Evolutionary conservation across 1,284 basidiomycete species (phyloP).

Genomic region (Tetrapyrgos nigripes): DNA sequence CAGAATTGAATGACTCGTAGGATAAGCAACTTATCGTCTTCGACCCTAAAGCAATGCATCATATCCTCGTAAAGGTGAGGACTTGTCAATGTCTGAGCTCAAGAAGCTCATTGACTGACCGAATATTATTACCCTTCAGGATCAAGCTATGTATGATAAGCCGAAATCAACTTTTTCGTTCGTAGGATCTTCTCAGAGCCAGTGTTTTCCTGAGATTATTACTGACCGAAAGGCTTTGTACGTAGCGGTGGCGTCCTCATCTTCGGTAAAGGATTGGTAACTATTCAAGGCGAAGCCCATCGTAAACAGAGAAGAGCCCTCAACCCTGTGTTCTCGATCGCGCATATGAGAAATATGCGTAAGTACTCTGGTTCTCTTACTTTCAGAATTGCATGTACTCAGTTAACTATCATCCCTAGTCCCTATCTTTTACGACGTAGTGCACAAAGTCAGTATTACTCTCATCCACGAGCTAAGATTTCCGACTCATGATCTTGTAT

Average conservation of each 20-base stretch:
- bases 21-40: conserved; percentile 32
- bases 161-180: neutral
- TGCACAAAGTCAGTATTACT: conserved; percentile 1
- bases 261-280: conserved; percentile 5
- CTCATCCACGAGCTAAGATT: neutral
- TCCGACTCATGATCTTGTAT: too few relatives aligned
- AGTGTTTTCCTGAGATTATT: too few relatives aligned
- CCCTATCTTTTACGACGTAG: conserved; percentile 12
- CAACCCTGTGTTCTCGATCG: conserved; percentile 17
- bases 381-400: too few relatives aligned
- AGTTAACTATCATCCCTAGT: too few relatives aligned
- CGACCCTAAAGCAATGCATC: conserved; percentile 41
- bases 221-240: too few relatives aligned
- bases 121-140: neutral
- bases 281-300: conserved; percentile 4
- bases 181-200: too few relatives aligned
- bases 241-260: neutral
- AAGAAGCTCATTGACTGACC: too few relatives aligned
- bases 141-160: neutral
- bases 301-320: conserved; percentile 17
- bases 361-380: neutral
- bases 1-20: conserved; percentile 12
- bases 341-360: conserved; percentile 17
- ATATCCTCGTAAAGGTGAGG: conserved; percentile 36
- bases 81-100: too few relatives aligned